phyloP scores from a whole-genome alignment of 345 rosid genomes.

The Eucalyptus leucophloia region DNA sequence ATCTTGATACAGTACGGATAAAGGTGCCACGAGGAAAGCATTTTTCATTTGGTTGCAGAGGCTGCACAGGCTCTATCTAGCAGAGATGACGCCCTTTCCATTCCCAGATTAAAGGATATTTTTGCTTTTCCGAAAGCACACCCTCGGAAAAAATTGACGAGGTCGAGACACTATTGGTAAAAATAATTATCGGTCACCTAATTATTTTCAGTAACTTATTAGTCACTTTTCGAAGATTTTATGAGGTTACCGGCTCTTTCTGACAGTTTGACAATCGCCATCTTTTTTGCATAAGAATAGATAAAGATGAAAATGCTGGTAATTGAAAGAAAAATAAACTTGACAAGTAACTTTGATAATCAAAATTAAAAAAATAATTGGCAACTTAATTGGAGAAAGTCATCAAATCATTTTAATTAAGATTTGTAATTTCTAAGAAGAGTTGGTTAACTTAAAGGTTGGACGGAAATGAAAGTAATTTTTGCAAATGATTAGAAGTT shows the following conservation, averaged over 20 bases:
- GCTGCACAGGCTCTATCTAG: background rate
- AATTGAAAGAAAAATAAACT: background rate
- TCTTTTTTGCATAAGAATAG: background rate
- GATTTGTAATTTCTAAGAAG: background rate
- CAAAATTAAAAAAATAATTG: background rate
- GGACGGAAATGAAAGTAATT: background rate
- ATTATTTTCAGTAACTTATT: background rate
- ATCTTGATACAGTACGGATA: background rate
- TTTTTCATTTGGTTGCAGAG: background rate
- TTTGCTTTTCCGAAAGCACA: background rate
- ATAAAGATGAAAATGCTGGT: background rate
- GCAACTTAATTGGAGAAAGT: background rate
- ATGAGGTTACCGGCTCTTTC: background rate
- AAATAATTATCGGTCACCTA: background rate
- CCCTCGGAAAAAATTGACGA: background rate
- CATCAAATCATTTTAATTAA: background rate
- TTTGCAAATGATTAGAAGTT: background rate
- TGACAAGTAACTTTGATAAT: background rate
- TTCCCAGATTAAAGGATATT: background rate
- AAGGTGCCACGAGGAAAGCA: background rate
- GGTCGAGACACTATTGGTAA: background rate
- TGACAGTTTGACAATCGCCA: background rate
- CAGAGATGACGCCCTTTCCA: background rate
- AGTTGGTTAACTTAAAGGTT: background rate
- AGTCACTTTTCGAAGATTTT: background rate